A percentile compares a stretch with the other conserved stretches of the same genome.
These are phyloP conservation scores for Irpex sp. DNA, from an alignment of 1,284 basidiomycete genomes.

Conservation along the genomic window DNA sequence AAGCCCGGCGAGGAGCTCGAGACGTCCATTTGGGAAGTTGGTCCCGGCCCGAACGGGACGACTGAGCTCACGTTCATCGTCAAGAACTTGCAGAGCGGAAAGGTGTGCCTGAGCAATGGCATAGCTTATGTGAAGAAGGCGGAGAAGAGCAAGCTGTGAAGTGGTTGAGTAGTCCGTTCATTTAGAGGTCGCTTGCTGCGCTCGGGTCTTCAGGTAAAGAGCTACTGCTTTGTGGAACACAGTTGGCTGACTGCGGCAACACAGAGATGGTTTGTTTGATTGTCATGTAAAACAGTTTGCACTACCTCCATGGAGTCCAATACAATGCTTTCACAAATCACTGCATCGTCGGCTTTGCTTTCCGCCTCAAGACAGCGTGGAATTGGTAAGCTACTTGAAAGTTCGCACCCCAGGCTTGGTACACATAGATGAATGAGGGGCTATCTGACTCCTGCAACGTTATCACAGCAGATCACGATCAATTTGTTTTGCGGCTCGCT, in stretches of 20 bases:
- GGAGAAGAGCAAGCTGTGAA: constrained; percentile 49
- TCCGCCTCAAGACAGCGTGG: too few relatives aligned
- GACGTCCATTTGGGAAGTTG: constrained; percentile 76
- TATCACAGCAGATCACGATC: too few relatives aligned
- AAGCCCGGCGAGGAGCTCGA: constrained; percentile 77
- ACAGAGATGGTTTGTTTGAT: not conserved
- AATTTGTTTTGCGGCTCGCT: too few relatives aligned
- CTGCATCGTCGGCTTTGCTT: too few relatives aligned
- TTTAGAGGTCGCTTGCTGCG: not conserved
- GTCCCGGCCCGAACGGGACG: constrained; percentile 59
- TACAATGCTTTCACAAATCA: too few relatives aligned
- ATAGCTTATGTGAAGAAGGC: constrained; percentile 55
- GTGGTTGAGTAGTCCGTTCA: not conserved
- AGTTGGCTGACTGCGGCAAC: not conserved
- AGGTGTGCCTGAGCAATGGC: constrained; percentile 59
- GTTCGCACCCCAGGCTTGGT: too few relatives aligned
- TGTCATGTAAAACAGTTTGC: not conserved
- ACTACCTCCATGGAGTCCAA: too few relatives aligned
- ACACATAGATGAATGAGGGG: too few relatives aligned
- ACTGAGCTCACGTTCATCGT: constrained; percentile 72
- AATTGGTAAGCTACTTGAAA: too few relatives aligned
- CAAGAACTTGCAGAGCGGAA: constrained; percentile 65
- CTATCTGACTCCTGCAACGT: too few relatives aligned
- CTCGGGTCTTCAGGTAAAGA: not conserved
- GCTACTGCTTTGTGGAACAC: not conserved